Percentiles rank a stretch among this genome's conserved stretches.
Conservation (phyloP, 495 filamentous ascomycete species). For the Penicillium subrubescens region DNA sequence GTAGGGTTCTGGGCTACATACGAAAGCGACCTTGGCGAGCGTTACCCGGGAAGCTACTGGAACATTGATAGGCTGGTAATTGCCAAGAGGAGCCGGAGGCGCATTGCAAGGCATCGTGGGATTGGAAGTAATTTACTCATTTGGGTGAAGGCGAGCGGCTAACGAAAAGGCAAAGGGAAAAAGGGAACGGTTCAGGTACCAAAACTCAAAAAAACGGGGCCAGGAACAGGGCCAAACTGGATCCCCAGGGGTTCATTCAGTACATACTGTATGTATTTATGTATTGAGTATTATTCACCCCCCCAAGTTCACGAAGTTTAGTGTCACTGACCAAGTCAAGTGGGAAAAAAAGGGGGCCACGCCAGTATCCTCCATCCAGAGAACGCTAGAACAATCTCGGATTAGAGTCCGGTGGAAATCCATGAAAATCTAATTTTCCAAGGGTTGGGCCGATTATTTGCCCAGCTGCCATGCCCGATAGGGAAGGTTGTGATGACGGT, state of each 20-base stretch:
- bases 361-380: not conserved
- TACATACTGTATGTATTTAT: too few species aligned
- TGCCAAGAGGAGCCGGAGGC: conserved; percentile 1
- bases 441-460: conserved; percentile 2
- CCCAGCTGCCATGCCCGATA: not conserved
- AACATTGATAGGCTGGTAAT: not conserved
- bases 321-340: not conserved
- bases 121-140: conserved; percentile 11
- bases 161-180: not conserved
- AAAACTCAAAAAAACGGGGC: conserved; percentile 1
- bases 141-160: conserved; percentile 13
- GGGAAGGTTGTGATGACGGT: conserved; percentile 12
- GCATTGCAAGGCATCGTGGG: conserved; percentile 7
- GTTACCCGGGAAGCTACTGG: conserved; percentile 8
- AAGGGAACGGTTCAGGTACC: not conserved
- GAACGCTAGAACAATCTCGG: conserved; percentile 11
- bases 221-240: conserved; percentile 16
- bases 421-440: not conserved
- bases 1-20: not conserved
- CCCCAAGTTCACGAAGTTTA: conserved; percentile 5
- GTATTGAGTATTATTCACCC: not conserved
- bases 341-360: conserved; percentile 14
- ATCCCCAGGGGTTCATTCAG: conserved; percentile 24
- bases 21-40: conserved; percentile 14
- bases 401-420: conserved; percentile 7